Evolutionary conservation across 352 stramenopile species (phyloP), one percentile per base, ranked within the genome.

Genomic region (Globisporangium paroecandrum): DNA sequence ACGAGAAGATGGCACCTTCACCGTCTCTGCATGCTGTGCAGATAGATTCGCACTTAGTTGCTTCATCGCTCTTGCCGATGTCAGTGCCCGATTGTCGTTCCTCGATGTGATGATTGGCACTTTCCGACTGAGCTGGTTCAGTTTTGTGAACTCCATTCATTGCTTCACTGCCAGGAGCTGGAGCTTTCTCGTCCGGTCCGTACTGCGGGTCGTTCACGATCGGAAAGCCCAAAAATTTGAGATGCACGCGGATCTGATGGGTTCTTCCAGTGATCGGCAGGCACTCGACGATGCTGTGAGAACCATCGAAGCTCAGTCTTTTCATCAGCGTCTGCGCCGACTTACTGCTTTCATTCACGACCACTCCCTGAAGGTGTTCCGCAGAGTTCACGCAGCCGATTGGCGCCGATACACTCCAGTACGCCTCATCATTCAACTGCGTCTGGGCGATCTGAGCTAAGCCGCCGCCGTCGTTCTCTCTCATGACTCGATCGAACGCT

Each of bases 131-230:
- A 27, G 22, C 4, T 54, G 34, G 20, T 4, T 13, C 7, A 7
- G 5, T 36, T 18, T 53, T 43, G 22, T 29, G 13, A n/a, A 2
- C 22, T 4, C 25, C 13, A 58, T 54, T 47, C 22, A 18, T 27
- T 24, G 20, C 29, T 46, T 46, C 29, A 41, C 51, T 22, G 20
- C 22, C n/a, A 54, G 10, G 0, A 27, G 24, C 15, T 36, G 13
- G 5, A n/a, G 24, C 2, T 24, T n/a, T 69, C 46, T 54, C 24
- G 9, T 51, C n/a, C 27, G 69, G 53, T 32, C 94, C 95, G 73
- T 99, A 98, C 63, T 94, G 89, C n/a, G 94, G 90, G 69, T 99
- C 94, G 70, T 98, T 98, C 20, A 85, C 92, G 72, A 99, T 99
- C 0, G 96, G 91, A 66, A 88, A 88, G 5, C 79, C 83, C 24